Evolutionary conservation across 768 basidiomycete genomes (phyloP).

Genomic region (Paxillus ammoniavirescens): DNA sequence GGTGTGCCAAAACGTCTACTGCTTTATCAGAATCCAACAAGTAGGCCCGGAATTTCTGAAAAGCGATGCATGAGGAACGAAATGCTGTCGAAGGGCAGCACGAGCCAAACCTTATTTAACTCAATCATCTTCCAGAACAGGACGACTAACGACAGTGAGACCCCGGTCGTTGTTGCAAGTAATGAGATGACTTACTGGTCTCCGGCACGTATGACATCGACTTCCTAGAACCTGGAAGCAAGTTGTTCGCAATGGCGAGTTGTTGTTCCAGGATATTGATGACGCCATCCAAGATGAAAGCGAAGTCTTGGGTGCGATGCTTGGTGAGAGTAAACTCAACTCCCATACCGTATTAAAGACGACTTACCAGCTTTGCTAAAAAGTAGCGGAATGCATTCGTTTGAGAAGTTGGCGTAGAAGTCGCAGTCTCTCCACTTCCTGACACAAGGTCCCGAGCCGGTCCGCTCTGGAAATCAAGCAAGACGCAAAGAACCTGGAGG

Average conservation of each 20-base stretch:
- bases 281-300: conserved; percentile 78
- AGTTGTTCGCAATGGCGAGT: conserved; percentile 65
- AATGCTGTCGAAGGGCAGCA: background rate
- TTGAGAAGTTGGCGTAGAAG: conserved; percentile 51
- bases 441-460: conserved; percentile 54
- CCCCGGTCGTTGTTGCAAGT: background rate
- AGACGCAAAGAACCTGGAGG: conserved; percentile 72
- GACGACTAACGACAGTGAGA: conserved; percentile 49
- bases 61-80: conserved; percentile 1
- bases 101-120: conserved; percentile 72
- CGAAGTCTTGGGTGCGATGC: conserved; percentile 90
- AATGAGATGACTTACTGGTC: conserved; percentile 53
- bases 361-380: conserved; percentile 74
- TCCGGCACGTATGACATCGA: conserved; percentile 82
- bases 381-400: conserved; percentile 94
- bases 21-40: conserved; percentile 78
- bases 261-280: conserved; percentile 69
- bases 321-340: conserved; percentile 30
- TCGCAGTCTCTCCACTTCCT: conserved; percentile 43
- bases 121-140: conserved; percentile 93
- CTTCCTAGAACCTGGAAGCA: conserved; percentile 84
- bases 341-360: conserved; percentile 1
- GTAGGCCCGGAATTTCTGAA: conserved; percentile 87
- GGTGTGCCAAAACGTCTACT: conserved; percentile 72
- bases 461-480: conserved; percentile 82